phyloP scores from a whole-genome alignment of 805 yeast genomes.

The Barnettozyma vustinii region DNA sequence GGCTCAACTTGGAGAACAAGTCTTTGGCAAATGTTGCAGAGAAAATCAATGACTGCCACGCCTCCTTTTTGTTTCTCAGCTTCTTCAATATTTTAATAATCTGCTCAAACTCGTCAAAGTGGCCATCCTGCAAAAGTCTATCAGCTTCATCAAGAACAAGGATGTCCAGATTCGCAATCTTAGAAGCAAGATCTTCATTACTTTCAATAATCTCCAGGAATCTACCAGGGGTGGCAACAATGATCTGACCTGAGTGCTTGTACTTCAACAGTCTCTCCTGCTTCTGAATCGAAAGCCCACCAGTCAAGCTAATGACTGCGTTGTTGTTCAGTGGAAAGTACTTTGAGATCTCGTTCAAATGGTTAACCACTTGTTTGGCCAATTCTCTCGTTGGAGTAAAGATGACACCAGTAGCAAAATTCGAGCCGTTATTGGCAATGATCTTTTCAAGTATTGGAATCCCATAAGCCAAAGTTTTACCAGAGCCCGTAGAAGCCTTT shows the following conservation, averaged over 20 bases:
- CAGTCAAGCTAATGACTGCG: slow-evolving; percentile 76
- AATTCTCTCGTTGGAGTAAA: slow-evolving; percentile 96
- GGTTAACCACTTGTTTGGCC: slow-evolving; percentile 89
- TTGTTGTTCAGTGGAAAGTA: slow-evolving; percentile 46
- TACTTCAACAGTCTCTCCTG: slow-evolving; percentile 73
- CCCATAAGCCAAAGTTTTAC: slow-evolving; percentile 95
- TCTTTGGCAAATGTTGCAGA: slow-evolving; percentile 90
- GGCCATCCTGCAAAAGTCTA: slow-evolving; percentile 90
- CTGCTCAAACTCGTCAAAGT: slow-evolving; percentile 86
- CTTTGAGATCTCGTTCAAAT: slow-evolving; percentile 52
- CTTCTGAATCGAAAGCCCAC: slow-evolving; percentile 91
- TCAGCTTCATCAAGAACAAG: slow-evolving; percentile 94
- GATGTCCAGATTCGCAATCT: slow-evolving; percentile 40
- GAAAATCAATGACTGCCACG: slow-evolving; percentile 85
- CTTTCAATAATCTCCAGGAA: slow-evolving; percentile 76
- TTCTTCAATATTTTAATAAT: slow-evolving; percentile 60
- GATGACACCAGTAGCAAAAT: slow-evolving; percentile 65
- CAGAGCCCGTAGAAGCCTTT: slow-evolving; percentile 96
- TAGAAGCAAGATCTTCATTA: slow-evolving; percentile 36
- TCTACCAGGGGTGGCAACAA: slow-evolving; percentile 96
- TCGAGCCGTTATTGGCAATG: slow-evolving; percentile 23
- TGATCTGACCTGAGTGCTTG: slow-evolving; percentile 60
- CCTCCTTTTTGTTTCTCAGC: slow-evolving; percentile 40
- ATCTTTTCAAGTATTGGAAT: slow-evolving; percentile 79
- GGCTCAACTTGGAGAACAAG: slow-evolving; percentile 68